Evolutionary conservation across 257 asterid species (phyloP), one percentile per base, ranked within the genome.

Genomic region (Lantana camara): DNA sequence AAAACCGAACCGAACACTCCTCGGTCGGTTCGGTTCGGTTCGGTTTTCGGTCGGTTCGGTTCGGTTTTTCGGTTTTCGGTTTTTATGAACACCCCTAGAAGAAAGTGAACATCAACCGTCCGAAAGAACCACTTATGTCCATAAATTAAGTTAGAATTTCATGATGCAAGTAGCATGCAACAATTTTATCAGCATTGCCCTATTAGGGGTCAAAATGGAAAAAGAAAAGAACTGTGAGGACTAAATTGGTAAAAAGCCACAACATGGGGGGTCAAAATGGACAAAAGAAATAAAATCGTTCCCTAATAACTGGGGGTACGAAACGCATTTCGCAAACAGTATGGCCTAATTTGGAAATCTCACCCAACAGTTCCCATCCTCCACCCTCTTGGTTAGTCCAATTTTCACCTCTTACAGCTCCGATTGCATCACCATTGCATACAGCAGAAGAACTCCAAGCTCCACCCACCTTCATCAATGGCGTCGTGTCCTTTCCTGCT

Each of bases 401-500:
- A 11, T 45, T 35, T 63, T 53, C 47, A 12, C 44, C 66, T 24
- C 46, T 5, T 7, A 5, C 22, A 57, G 47, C 15, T 24, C 51
- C 35, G 45, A 67, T 45, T 47, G 54, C 60, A 24, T 47, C 63
- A 9, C 52, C 66, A 29, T 50, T 65, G 19, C 69, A 60, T 1
- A 21, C 32, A 19, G 57, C 62, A 60, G 30, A 29, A 48, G 34
- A 60, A 53, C 60, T 59, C 66, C 60, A 10, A 23, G 1, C 11
- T 41, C 32, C 63, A 45, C 1, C 56, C 42, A 57, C 29, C 19
- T 38, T 35, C 5, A 45, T 34, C 71, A 15, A 82, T 82, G 88
- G 75, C 74, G 69, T 34, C 59, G 32, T 79, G 57, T 53, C 13
- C 60, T 69, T 20, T 63, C 32, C 57, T 64, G 11, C 64, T 69